phyloP scores from a whole-genome alignment of 2,329 filamentous ascomycete species.

The Aureobasidium zeae region DNA sequence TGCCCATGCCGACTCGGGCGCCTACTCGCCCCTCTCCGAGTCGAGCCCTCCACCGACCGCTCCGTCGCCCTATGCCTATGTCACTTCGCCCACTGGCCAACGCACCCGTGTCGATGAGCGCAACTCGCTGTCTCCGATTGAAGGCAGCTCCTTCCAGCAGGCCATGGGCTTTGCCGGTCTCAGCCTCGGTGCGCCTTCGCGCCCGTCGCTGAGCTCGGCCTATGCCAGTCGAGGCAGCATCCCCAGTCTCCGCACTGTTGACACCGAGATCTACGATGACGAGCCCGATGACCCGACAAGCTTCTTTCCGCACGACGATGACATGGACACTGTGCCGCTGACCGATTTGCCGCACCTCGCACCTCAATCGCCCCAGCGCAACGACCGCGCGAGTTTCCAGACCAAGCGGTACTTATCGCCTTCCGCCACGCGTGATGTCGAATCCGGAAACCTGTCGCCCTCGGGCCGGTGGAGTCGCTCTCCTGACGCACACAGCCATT shows the following conservation, averaged over 20 bases:
- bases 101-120: constrained; percentile 27
- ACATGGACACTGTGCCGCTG: constrained; percentile 51
- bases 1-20: constrained; percentile 6
- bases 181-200: constrained; percentile 33
- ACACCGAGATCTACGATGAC: constrained; percentile 25
- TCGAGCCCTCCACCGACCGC: constrained; percentile 1
- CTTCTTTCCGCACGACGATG: constrained; percentile 43
- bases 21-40: constrained; percentile 14
- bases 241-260: constrained; percentile 24
- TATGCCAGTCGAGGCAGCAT: constrained; percentile 22
- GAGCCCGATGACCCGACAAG: constrained; percentile 47
- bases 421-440: constrained; percentile 44
- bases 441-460: constrained; percentile 46
- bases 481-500: constrained; percentile 27
- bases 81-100: constrained; percentile 30
- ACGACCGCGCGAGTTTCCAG: constrained; percentile 39
- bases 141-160: constrained; percentile 39
- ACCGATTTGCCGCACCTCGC: constrained; percentile 42
- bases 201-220: constrained; percentile 17
- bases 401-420: constrained; percentile 45
- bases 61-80: constrained; percentile 26
- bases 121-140: constrained; percentile 34
- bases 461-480: constrained; percentile 49
- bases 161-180: constrained; percentile 41
- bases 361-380: constrained; percentile 30